Conservation (phyloP, 2,329 filamentous ascomycete species). For the Remersonia thermophila region DNA sequence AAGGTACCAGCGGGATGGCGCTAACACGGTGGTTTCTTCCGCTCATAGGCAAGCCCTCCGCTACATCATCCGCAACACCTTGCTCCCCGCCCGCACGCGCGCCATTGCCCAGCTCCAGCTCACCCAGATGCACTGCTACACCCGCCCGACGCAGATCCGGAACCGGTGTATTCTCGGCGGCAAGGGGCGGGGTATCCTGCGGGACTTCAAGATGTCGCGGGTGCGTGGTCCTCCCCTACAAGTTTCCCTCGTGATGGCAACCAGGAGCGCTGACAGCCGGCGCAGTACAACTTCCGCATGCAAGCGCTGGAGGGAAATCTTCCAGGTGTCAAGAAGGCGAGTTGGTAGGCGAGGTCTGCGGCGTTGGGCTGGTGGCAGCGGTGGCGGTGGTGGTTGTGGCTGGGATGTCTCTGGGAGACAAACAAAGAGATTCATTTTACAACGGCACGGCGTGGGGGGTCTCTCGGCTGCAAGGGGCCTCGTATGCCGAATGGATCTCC, state of each 20-base stretch:
- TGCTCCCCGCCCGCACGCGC: slow-evolving; percentile 66
- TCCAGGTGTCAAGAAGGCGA: slow-evolving; percentile 90
- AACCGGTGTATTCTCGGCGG: slow-evolving; percentile 89
- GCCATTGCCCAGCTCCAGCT: slow-evolving; percentile 89
- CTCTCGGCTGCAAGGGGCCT: slow-evolving; percentile 1
- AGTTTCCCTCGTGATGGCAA: background rate
- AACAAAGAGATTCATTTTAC: background rate
- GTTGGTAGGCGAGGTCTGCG: slow-evolving; percentile 55
- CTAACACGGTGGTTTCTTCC: background rate
- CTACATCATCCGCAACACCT: slow-evolving; percentile 89
- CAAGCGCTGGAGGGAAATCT: slow-evolving; percentile 75
- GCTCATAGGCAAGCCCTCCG: slow-evolving; percentile 68
- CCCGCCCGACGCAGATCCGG: slow-evolving; percentile 80
- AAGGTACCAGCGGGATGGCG: background rate
- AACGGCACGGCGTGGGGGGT: too few species aligned
- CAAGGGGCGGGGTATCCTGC: slow-evolving; percentile 79
- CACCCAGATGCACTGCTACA: slow-evolving; percentile 92
- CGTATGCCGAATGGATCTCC: background rate
- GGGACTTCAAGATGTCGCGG: slow-evolving; percentile 83
- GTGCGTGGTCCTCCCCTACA: too few species aligned
- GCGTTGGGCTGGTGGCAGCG: background rate
- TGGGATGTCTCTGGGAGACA: background rate
- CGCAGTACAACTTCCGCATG: slow-evolving; percentile 81
- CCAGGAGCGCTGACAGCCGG: too few species aligned
- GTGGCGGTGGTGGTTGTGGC: background rate